Evolutionary conservation across 257 asterid species (phyloP).

Genomic region (Solanum piurae): DNA sequence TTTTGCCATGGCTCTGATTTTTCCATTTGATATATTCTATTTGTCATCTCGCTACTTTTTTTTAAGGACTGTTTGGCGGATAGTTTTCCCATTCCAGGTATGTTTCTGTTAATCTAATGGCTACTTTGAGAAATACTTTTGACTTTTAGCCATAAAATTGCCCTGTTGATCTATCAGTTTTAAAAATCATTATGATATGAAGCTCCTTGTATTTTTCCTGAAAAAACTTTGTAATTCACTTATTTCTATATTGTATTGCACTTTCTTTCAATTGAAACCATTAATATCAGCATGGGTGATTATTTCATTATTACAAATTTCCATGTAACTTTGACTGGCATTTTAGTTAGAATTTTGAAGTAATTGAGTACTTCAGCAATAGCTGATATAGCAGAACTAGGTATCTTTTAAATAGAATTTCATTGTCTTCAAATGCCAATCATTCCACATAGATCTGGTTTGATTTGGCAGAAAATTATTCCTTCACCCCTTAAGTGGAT

Average conservation of each 20-base stretch:
- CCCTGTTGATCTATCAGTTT: neutral
- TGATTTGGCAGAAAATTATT: neutral
- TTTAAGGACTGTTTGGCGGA: slow-evolving; percentile 84
- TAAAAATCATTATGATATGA: neutral
- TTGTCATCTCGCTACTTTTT: slow-evolving; percentile 88
- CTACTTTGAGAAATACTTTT: neutral
- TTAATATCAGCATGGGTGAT: neutral
- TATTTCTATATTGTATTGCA: neutral
- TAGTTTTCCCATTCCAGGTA: slow-evolving; percentile 86
- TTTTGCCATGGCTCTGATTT: slow-evolving; percentile 66
- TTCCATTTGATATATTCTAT: slow-evolving; percentile 89
- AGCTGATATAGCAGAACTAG: neutral
- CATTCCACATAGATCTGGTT: neutral
- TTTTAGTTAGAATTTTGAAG: neutral
- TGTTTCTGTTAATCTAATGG: slow-evolving; percentile 22
- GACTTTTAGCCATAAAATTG: neutral
- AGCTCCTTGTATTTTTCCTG: neutral
- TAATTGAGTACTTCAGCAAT: neutral
- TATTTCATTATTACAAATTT: neutral
- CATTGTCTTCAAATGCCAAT: neutral
- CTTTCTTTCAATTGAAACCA: neutral
- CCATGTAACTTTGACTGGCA: neutral
- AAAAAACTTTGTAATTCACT: neutral
- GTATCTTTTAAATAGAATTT: neutral
- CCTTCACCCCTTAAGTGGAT: neutral